Base-by-base conservation (phyloP, 805 yeast species). In the Saturnispora gosingensis region DNA sequence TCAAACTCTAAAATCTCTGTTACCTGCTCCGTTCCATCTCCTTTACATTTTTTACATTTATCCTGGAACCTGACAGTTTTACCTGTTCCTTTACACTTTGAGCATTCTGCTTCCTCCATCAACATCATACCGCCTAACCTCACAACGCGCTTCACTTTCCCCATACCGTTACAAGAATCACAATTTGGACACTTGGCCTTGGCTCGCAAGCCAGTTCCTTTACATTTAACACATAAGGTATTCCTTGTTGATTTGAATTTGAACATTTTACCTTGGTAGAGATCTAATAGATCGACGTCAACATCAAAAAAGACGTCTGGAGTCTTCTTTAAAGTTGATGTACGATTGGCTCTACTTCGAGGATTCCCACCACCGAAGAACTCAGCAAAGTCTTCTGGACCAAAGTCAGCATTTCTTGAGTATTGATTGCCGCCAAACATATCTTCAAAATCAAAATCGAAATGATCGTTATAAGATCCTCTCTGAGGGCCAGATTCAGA, bases 81-180 rank as follows among this genome's bases (percentile, higher is more conserved):
- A 3, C 97, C 97, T 20, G 71, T 67, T 11, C 95, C 97, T 28
- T 73, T 69, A 72, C 98, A 91, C 8, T 72, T 67, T 4, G 72
- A 69, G 68, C 98, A 91, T 13, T 71, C 72, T 3, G 77, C 78
- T 44, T 71, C 71, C 28, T 80, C 81, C 52, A 78, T 80, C 2
- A 88, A 74, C n/a, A 81, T 80, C 59, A 85, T 68, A 1, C 96
- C 96, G 0, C 88, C 88, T 0, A 83, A 88, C 49, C 88, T 74
- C 53, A 79, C 71, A 32, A 85, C 70, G 60, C 80, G 79, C 54
- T 78, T 74, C 4, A 75, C 74, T 38, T 66, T 65, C 2, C 98
- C 97, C 34, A 70, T 66, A 2, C 97, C 97, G 27, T 76, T 70
- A 70, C 99, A 91, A 2, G 70, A 65, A 1, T 73, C 69, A 72